Evolutionary conservation across 768 basidiomycete genomes (phyloP).

Genomic region (Calocybe cyanea): DNA sequence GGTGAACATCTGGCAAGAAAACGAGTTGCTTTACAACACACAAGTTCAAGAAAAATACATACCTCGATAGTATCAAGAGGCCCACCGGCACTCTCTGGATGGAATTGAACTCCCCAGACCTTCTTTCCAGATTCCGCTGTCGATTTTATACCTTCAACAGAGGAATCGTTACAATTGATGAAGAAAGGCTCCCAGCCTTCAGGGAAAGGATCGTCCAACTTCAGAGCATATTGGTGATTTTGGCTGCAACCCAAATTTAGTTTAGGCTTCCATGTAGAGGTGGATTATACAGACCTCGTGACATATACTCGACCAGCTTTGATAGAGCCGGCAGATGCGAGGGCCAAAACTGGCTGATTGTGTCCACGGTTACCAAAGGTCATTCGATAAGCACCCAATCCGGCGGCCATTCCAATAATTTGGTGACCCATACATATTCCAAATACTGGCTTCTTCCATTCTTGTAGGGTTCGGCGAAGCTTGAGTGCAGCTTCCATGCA

Average conservation of each 20-base stretch:
- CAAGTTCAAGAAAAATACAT: slow-evolving; percentile 18
- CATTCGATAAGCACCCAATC: slow-evolving; percentile 96
- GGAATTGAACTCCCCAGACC: slow-evolving; percentile 99
- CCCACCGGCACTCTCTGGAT: slow-evolving; percentile 98
- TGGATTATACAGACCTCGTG: slow-evolving; percentile 58
- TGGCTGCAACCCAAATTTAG: slow-evolving; percentile 42
- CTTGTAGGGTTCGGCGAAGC: slow-evolving; percentile 74
- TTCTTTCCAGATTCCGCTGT: slow-evolving; percentile 84
- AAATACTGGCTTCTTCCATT: slow-evolving; percentile 94
- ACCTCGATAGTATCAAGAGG: slow-evolving; percentile 98
- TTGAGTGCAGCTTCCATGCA: slow-evolving; percentile 83
- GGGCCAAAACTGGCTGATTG: slow-evolving; percentile 95
- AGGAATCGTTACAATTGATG: slow-evolving; percentile 99
- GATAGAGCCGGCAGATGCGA: slow-evolving; percentile 91
- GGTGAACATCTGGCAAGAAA: slow-evolving; percentile 73
- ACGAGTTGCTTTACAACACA: slow-evolving; percentile 3
- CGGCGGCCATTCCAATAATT: slow-evolving; percentile 95
- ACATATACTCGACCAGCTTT: slow-evolving; percentile 96
- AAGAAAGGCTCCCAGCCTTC: slow-evolving; percentile 98
- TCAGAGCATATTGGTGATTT: slow-evolving; percentile 99
- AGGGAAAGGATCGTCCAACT: slow-evolving; percentile 92
- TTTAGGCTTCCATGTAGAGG: too few species aligned
- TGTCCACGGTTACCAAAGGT: slow-evolving; percentile 99
- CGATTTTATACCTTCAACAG: slow-evolving; percentile 97
- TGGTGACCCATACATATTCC: slow-evolving; percentile 99